Evolutionary conservation across 371 early-diverging fungal species (phyloP), one percentile per base, ranked within the genome.

Genomic region (Ordospora colligata): DNA sequence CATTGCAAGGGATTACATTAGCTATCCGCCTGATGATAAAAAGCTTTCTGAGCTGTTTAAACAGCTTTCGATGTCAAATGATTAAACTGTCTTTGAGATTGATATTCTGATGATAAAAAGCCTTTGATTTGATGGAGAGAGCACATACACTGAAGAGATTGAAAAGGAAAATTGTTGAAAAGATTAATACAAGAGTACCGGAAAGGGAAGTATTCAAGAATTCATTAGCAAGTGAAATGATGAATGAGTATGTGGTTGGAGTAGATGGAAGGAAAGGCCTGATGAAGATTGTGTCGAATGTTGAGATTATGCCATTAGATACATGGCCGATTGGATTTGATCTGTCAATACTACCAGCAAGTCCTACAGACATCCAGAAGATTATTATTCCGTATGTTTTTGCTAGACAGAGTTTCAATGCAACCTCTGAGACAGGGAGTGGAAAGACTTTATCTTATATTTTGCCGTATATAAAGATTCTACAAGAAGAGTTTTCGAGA

Each of bases 401-500:
- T 14, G 68, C 79, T 45, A 69, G 50, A n/a, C 69, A 68, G 46
- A 74, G 79, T 58, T 27, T 79, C 25, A 45, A 78, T 17, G 83
- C 80, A 9, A 69, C 78, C 43, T 73, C 58, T 0, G 25, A 69
- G 44, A 83, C 81, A 2, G 83, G 83, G 1, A 75, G 79, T 52
- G 83, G 83, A 21, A 83, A 83, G 73, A 83, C 81, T 17, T 62
- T 81, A 10, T 37, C 74, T 19, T 81, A 77, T 76, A 22, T 78
- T 2, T 40, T 83, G 9, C 83, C 83, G 32, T 65, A 80, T 45
- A 91, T 95, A 21, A 97, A 98, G 84, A 96, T 96, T 82, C 93
- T 91, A 79, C 95, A 94, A 6, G 96, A 96, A 81, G 83, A 93
- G 19, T 87, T 90, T 70, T 86, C 96, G 21, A 87, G 91, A 79